These are phyloP conservation scores for Echium plantagineum DNA, from an alignment of 257 asterid genomes.

Conservation along the genomic window DNA sequence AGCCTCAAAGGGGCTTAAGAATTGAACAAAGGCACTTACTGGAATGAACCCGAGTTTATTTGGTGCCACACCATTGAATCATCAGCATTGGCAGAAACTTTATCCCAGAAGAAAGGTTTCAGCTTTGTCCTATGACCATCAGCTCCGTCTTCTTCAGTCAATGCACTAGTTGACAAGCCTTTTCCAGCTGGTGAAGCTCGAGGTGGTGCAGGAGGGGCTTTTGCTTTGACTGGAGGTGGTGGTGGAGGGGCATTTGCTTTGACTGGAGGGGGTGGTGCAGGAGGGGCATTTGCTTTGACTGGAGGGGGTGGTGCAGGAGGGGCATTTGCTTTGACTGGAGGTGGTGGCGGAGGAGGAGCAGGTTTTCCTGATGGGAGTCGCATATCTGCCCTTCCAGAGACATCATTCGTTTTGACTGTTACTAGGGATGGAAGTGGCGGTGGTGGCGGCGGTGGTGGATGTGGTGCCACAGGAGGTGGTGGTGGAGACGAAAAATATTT, in stretches of 20 bases:
- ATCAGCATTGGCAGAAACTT: constrained; percentile 77
- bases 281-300: constrained; percentile 11
- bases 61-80: constrained; percentile 97
- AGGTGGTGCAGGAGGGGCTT: constrained; percentile 46
- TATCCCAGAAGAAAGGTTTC: constrained; percentile 99
- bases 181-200: constrained; percentile 35
- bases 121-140: constrained; percentile 59
- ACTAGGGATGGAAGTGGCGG: background rate
- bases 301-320: constrained; percentile 22
- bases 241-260: constrained; percentile 36
- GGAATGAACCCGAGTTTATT: constrained; percentile 84
- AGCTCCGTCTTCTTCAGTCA: constrained; percentile 28
- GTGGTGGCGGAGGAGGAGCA: constrained; percentile 30
- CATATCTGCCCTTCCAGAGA: constrained; percentile 26
- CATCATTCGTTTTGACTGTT: constrained; percentile 1
- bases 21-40: constrained; percentile 37
- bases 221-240: constrained; percentile 53
- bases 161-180: constrained; percentile 27
- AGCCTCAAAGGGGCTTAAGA: background rate
- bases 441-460: constrained; percentile 24
- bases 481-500: constrained; percentile 33
- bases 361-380: constrained; percentile 15
- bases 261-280: constrained; percentile 26
- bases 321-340: constrained; percentile 10
- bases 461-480: constrained; percentile 13